These are phyloP conservation scores for Iris pallida DNA, from an alignment of 116 monocot genomes.

Conservation along the genomic window DNA sequence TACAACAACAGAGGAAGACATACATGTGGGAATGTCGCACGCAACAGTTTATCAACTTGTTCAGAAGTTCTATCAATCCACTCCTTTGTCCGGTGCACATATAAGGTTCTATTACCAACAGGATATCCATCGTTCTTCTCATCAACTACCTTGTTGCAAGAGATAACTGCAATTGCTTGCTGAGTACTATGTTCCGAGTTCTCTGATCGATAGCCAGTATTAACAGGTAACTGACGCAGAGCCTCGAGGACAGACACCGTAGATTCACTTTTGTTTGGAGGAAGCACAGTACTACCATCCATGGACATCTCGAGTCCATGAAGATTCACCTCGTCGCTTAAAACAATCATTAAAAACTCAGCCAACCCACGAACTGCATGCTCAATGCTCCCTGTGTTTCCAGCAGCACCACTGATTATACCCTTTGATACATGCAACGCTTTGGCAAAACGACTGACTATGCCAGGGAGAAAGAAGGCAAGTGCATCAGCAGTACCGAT, in stretches of 20 bases:
- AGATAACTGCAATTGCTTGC: slow-evolving; percentile 6
- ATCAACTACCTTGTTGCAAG: slow-evolving; percentile 4
- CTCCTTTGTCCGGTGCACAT: slow-evolving; percentile 56
- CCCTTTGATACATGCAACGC: slow-evolving; percentile 56
- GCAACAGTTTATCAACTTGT: slow-evolving; percentile 72
- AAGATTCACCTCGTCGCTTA: slow-evolving; percentile 59
- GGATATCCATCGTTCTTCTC: slow-evolving; percentile 13
- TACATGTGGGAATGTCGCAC: slow-evolving; percentile 86
- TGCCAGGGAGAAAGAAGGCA: slow-evolving; percentile 89
- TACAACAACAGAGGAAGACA: slow-evolving; percentile 4
- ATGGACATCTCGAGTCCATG: slow-evolving; percentile 27
- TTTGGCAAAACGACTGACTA: slow-evolving; percentile 75
- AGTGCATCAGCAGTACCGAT: slow-evolving; percentile 84
- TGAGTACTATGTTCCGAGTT: slow-evolving; percentile 2
- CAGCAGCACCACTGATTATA: slow-evolving; percentile 79
- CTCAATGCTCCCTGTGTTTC: slow-evolving; percentile 63
- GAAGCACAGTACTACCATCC: background rate
- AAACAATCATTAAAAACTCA: slow-evolving; percentile 72
- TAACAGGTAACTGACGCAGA: slow-evolving; percentile 55
- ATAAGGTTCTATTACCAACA: slow-evolving; percentile 23
- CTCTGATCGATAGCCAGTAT: slow-evolving; percentile 17
- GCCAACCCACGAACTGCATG: slow-evolving; percentile 71
- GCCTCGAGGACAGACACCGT: slow-evolving; percentile 55
- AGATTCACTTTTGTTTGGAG: slow-evolving; percentile 23
- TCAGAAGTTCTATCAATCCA: slow-evolving; percentile 68